Conservation (phyloP, 2,329 filamentous ascomycete species). For the Ploettnerulaceae sp. region DNA sequence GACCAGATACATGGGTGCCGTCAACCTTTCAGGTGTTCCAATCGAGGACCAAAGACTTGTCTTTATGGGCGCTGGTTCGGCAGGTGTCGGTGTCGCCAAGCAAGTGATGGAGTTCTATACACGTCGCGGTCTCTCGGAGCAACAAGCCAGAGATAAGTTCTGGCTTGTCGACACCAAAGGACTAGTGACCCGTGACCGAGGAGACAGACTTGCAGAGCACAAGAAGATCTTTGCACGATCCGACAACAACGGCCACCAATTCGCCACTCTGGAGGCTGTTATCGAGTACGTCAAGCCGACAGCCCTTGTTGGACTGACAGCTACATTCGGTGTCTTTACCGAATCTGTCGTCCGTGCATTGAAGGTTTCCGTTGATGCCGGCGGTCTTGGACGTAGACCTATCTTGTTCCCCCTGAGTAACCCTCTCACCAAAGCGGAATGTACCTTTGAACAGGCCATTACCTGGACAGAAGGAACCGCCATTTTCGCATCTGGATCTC, state of each 20-base stretch:
- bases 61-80: slow-evolving; percentile 93
- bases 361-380: slow-evolving; percentile 57
- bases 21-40: slow-evolving; percentile 80
- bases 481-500: slow-evolving; percentile 92
- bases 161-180: slow-evolving; percentile 97
- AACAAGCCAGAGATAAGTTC: slow-evolving; percentile 85
- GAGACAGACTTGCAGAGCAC: slow-evolving; percentile 89
- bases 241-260: slow-evolving; percentile 62
- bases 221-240: slow-evolving; percentile 66
- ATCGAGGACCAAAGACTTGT: slow-evolving; percentile 88
- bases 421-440: slow-evolving; percentile 93
- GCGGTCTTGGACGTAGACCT: slow-evolving; percentile 67
- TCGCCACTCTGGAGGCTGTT: slow-evolving; percentile 80
- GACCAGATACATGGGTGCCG: slow-evolving; percentile 59
- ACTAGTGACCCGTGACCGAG: slow-evolving; percentile 86
- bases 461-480: slow-evolving; percentile 85
- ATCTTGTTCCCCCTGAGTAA: slow-evolving; percentile 97
- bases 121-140: slow-evolving; percentile 81
- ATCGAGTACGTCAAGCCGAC: slow-evolving; percentile 94
- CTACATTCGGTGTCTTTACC: slow-evolving; percentile 91
- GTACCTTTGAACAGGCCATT: slow-evolving; percentile 91
- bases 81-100: slow-evolving; percentile 95
- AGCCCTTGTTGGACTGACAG: slow-evolving; percentile 89
- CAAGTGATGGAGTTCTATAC: slow-evolving; percentile 98
- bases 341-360: slow-evolving; percentile 73